Base-by-base conservation (phyloP, 805 yeast genomes). In the Metschnikowia peoriensis region DNA sequence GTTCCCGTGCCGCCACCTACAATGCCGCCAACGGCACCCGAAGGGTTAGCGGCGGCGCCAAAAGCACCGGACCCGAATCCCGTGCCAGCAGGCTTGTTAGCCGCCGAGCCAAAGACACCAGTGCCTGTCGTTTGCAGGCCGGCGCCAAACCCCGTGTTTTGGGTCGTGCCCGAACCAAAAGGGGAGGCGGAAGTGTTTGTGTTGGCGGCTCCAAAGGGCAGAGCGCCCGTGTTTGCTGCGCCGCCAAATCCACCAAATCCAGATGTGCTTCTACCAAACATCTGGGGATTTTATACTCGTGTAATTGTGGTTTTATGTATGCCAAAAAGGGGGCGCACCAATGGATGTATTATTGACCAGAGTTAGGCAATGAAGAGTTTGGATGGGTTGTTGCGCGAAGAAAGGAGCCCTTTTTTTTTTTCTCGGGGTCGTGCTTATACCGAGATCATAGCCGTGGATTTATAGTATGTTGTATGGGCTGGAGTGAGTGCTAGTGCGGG, bases 161-260 rank as follows among this genome's bases (percentile, higher is more conserved):
- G 55, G 32, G 50, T 41, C 41, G 55, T 45, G 50, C 56, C 43
- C 41, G 50, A 12, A 12, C 56, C 62, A 48, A 61, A 61, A 6
- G 65, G 64, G 11, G 64, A 56, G 38, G 53, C 44, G 42, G 38
- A 37, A 28, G 50, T 49, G 47, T 49, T 52, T 35, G 48, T 37
- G 41, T 49, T 37, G 38, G 52, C 43, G 28, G 37, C 50, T 14
- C 52, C 57, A 46, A 54, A 54, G 15, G 57, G 54, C 9, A 53
- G 44, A 11, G 71, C 57, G 29, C 50, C 48, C 7, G 49, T 47
- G 17, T 27, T 46, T n/a, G 47, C 62, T 37, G 35, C 35, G 35
- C 64, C 60, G 34, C 74, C 72, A 57, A 73, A 77, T 32, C 83
- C 83, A 11, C 84, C 84, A 63, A 80, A 80, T 16, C 84, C 84